Evolutionary conservation across 1,284 basidiomycete species (phyloP), one percentile per base, ranked within the genome.

Genomic region (Cryptococcus jaspeensis): DNA sequence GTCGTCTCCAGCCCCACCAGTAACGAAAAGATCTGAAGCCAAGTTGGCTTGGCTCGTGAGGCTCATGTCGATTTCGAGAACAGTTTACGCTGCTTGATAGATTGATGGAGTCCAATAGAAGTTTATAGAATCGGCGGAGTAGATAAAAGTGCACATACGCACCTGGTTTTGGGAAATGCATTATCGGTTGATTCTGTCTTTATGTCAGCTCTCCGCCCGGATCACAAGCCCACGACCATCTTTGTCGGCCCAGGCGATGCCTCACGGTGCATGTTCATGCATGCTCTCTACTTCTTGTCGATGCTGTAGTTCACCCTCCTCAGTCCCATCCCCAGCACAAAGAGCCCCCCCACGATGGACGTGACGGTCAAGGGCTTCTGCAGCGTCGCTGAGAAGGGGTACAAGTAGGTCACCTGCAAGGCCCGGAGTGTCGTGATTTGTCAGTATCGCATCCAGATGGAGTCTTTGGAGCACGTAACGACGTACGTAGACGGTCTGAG

Each of bases 391-490:
- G 82, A 80, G 55, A 87, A 72, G 5, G 89, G 84, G 44, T 93
- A 87, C 63, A 83, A 85, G 82, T 97, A 97, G 40, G 87, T 85
- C 56, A 95, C 87, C 92, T 95, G 62, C 8, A 15, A 20, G 16
- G 48, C 25, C 12, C 11, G 13, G 48, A 16, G n/a, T 18, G 16
- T 18, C 28, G 37, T 23, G n/a, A 37, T 45, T 13, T 23, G 5
- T 18, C 9, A 47, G 13, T 9, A 46, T 16, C 20, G 32, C 56
- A 7, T 4, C 9, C 9, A n/a, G 12, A 45, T 32, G 28, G 4
- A 9, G 4, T 5, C 5, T 4, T 9, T 4, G 9, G 28, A 40
- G 51, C 42, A 28, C 13, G 25, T 22, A 22, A 48, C 46, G 49
- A 52, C 66, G 62, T 45, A 73, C 70, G 53, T 71, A 76, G 51